Base-by-base conservation (phyloP, 768 basidiomycete species). In the Boletales sp. region DNA sequence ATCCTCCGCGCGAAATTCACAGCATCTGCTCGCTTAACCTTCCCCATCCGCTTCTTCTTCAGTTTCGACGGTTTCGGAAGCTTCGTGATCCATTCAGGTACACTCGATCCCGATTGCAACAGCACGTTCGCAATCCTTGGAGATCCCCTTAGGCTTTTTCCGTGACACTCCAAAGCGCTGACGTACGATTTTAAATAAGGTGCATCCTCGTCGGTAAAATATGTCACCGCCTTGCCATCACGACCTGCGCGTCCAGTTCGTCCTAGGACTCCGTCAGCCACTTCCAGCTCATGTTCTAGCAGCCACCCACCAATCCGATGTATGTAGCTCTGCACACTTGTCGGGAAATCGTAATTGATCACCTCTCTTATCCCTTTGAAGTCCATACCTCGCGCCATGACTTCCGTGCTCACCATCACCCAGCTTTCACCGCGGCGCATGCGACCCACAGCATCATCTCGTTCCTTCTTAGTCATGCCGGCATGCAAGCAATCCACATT, bases 361-460 rank as follows among this genome's bases (percentile, higher is more conserved):
- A 99, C 94, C 62, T 97, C 90, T 51, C 84, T 76, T 45, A 95
- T 83, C 10, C 94, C 94, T 66, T 87, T 89, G 74, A 99, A 98
- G 64, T 98, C 96, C 87, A 99, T 94, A 4, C 96, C 96, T 58
- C 96, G 81, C 19, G 92, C 93, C 90, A 98, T 90, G 44, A 98
- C 90, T 66, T 99, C 96, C 19, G 96, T 99, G 57, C 87, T 90
- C 41, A 99, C 80, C 80, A 98, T 82, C 32, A 94, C 82, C 96
- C 96, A 98, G 53, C 90, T 87, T 64, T 90, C 82, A 0, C 94
- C 96, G 59, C 76, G 78, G 25, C 90, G 84, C 86, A 99, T 95
- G 32, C 87, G 81, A 36, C 77, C 74, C 10, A 96, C 77, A 15
- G 88, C 83, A 60, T 94, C 84, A 59, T 94, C 91, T 48, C 96